phyloP scores from a whole-genome alignment of 164 flowering plant genomes.

The Buxus sempervirens region DNA sequence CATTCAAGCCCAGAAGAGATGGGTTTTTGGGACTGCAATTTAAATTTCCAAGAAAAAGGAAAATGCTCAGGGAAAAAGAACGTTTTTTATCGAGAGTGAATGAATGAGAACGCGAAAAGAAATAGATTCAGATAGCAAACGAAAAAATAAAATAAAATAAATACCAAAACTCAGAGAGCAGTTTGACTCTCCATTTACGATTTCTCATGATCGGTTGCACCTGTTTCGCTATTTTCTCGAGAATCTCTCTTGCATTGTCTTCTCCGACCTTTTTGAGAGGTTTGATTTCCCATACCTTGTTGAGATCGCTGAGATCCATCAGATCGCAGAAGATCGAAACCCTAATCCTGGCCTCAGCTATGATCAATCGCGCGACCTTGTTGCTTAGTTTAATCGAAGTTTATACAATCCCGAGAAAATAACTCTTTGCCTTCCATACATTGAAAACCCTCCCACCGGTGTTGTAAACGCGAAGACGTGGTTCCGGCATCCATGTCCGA shows the following conservation, averaged over 20 bases:
- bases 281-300: constrained; percentile 91
- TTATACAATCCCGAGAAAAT: too few species aligned
- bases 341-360: background rate
- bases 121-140: background rate
- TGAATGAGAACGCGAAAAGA: background rate
- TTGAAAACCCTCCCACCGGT: too few species aligned
- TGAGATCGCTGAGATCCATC: constrained; percentile 63
- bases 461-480: too few species aligned
- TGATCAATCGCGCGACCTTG: background rate
- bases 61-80: too few species aligned
- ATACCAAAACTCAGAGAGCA: constrained; percentile 91
- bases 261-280: constrained; percentile 61
- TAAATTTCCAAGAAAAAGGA: too few species aligned
- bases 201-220: constrained; percentile 93
- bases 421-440: too few species aligned
- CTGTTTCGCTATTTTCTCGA: constrained; percentile 76
- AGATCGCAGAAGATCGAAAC: background rate
- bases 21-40: constrained; percentile 69
- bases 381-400: too few species aligned
- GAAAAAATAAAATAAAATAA: background rate
- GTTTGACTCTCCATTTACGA: constrained; percentile 83
- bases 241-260: constrained; percentile 67
- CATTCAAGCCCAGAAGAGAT: constrained; percentile 74
- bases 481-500: too few species aligned
- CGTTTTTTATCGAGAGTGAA: too few species aligned